phyloP scores from a whole-genome alignment of 257 asterid genomes.

The Thymus mandschuricus region DNA sequence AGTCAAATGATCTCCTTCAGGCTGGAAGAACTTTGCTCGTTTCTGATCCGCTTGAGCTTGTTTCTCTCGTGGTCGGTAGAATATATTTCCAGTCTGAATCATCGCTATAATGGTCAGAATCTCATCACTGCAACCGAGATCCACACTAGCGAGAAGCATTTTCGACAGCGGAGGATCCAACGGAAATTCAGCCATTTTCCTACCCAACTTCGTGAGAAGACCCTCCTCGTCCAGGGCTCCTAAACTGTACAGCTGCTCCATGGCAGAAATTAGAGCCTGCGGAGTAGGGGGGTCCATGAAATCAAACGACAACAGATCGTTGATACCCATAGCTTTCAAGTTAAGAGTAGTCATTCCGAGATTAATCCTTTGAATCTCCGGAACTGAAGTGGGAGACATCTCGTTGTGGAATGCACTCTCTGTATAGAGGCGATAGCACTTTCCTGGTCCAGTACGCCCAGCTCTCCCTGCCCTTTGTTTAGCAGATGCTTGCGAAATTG shows the following conservation, averaged over 20 bases:
- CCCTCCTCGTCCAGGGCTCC: constrained; percentile 97
- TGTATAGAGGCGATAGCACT: constrained; percentile 93
- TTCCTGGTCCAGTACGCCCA: constrained; percentile 95
- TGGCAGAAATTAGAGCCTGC: constrained; percentile 92
- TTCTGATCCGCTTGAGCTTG: constrained; percentile 97
- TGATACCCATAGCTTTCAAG: constrained; percentile 97
- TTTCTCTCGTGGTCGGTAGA: constrained; percentile 93
- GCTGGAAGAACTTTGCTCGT: constrained; percentile 88
- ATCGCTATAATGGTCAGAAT: constrained; percentile 87
- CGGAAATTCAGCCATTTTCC: constrained; percentile 99
- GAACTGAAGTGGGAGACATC: constrained; percentile 89
- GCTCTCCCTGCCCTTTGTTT: constrained; percentile 96
- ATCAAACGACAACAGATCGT: constrained; percentile 84
- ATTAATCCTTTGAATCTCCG: constrained; percentile 95
- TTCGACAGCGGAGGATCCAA: constrained; percentile 90
- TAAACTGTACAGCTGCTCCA: constrained; percentile 90
- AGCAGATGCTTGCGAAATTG: constrained; percentile 97
- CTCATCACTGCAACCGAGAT: constrained; percentile 94
- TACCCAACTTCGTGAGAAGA: constrained; percentile 86
- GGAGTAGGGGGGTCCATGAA: constrained; percentile 98
- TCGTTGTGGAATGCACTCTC: constrained; percentile 97
- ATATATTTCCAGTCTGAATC: constrained; percentile 92
- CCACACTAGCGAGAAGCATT: constrained; percentile 94
- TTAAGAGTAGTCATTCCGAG: constrained; percentile 82
- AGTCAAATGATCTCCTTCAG: constrained; percentile 93